Evolutionary conservation across 106 monocot genomes (phyloP), one percentile per base, ranked within the genome.

Genomic region (Agapanthus africanus): DNA sequence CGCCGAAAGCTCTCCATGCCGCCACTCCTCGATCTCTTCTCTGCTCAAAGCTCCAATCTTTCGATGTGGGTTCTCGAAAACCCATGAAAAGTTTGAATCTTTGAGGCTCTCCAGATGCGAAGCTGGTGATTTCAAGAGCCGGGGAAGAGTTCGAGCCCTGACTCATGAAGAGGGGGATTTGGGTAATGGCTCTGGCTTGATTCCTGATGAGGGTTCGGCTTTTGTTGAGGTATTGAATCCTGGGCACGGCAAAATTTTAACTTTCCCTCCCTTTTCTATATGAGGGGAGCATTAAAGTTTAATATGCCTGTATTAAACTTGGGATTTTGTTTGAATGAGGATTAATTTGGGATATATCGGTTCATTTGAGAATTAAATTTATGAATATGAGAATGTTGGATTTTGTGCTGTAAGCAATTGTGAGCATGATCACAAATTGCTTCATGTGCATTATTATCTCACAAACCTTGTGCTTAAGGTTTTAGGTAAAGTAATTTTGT

Each of bases 111-210:
- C 42, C 5, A 41, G 66, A 42, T 66, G 66, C 14, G 66, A 40
- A 66, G 7, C 14, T 15, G 27, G 42, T 19, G 66, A 27, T 66
- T 66, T 8, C 41, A 66, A 13, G 26, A 42, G 66, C 4, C 28
- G 39, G 66, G 41, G 28, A 8, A 66, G 66, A 40, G 4, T 66
- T 42, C 4, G 42, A 21, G 42, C 42, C 14, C 66, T 66, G 30
- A 27, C 66, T 26, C 66, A 66, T 42, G 66, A 66, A n/a, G 66
- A 42, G 66, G 42, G 66, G 25, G 66, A 66, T 18, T 66, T 66
- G 66, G 28, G 39, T 5, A 66, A 42, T 66, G 66, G 66, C 14
- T 41, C 42, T 42, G 40, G 66, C 0, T 42, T 66, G 26, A 41
- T 42, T 38, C 66, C 66, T 1, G 66, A 66, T 4, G 66, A 66